Conservation (phyloP, 768 basidiomycete species). For the Vishniacozyma victoriae region DNA sequence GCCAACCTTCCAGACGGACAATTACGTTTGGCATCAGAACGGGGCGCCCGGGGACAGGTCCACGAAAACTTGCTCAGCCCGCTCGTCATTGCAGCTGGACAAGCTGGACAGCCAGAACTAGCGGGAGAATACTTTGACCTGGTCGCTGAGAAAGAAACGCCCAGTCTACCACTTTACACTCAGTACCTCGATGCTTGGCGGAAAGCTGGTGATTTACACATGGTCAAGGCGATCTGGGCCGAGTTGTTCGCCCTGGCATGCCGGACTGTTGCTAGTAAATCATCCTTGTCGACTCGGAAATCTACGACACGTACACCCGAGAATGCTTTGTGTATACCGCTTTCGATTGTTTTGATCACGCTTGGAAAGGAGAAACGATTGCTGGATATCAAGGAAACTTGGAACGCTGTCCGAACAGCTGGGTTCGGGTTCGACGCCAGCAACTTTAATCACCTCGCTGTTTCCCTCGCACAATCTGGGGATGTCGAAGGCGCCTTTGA, state of each 20-base stretch:
- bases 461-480: conserved; percentile 71
- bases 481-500: conserved; percentile 78
- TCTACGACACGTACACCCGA: conserved; percentile 41
- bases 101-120: conserved; percentile 6
- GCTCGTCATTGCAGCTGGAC: conserved; percentile 23
- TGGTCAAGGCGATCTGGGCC: conserved; percentile 60
- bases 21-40: too few species aligned
- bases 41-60: conserved; percentile 11
- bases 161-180: conserved; percentile 59
- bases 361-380: conserved; percentile 63
- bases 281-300: too few species aligned
- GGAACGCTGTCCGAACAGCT: conserved; percentile 58
- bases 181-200: conserved; percentile 70
- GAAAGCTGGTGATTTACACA: conserved; percentile 54
- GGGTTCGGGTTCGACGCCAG: conserved; percentile 77
- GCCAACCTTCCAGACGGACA: conserved; percentile 5
- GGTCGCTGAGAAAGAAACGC: conserved; percentile 34
- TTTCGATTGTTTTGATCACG: conserved; percentile 75
- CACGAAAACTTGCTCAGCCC: conserved; percentile 37
- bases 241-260: conserved; percentile 59
- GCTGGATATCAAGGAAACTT: conserved; percentile 57
- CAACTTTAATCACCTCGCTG: conserved; percentile 83
- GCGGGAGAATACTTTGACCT: conserved; percentile 28
- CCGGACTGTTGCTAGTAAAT: conserved; percentile 21
- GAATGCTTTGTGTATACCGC: conserved; percentile 65